A percentile compares a stretch with the other conserved stretches of the same genome.
Conservation (phyloP, 2,329 filamentous ascomycete species). For the Leptographium flavum region DNA sequence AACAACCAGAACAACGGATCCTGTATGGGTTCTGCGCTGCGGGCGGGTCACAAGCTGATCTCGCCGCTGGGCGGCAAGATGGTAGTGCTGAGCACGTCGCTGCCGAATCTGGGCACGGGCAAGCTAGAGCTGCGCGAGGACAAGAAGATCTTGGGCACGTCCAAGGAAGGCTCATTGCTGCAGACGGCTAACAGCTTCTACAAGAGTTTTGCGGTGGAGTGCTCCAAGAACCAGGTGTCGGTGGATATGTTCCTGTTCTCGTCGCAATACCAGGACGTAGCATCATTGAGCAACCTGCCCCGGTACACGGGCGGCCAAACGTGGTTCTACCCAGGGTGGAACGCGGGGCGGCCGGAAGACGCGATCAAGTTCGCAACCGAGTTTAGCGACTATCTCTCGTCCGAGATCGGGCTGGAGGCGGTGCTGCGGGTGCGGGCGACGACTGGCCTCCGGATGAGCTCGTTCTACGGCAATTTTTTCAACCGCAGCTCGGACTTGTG, state of each 20-base stretch:
- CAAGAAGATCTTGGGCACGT: conserved; percentile 88
- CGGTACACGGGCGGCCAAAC: conserved; percentile 95
- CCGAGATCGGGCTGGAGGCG: conserved; percentile 90
- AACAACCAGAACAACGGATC: conserved; percentile 79
- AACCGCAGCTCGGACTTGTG: conserved; percentile 95
- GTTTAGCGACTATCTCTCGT: conserved; percentile 92
- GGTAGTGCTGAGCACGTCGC: conserved; percentile 73
- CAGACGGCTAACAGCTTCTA: conserved; percentile 95
- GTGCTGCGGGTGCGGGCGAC: conserved; percentile 91
- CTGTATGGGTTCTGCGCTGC: conserved; percentile 88
- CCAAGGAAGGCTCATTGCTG: conserved; percentile 73
- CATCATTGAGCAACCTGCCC: conserved; percentile 86
- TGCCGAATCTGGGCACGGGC: conserved; percentile 81
- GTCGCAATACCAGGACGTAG: conserved; percentile 92
- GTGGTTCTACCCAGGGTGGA: conserved; percentile 98
- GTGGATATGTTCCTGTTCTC: conserved; percentile 98
- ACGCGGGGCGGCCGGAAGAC: conserved; percentile 82
- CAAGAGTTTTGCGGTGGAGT: conserved; percentile 97
- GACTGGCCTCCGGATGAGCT: conserved; percentile 88
- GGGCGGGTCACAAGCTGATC: conserved; percentile 91
- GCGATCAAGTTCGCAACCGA: conserved; percentile 96
- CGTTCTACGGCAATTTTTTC: conserved; percentile 99
- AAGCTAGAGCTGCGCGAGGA: conserved; percentile 90
- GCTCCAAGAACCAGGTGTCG: conserved; percentile 96
- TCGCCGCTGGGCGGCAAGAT: conserved; percentile 91